These are phyloP conservation scores for Ophiocordyceps sinensis DNA, from an alignment of 2,329 filamentous ascomycete species.

Conservation along the genomic window DNA sequence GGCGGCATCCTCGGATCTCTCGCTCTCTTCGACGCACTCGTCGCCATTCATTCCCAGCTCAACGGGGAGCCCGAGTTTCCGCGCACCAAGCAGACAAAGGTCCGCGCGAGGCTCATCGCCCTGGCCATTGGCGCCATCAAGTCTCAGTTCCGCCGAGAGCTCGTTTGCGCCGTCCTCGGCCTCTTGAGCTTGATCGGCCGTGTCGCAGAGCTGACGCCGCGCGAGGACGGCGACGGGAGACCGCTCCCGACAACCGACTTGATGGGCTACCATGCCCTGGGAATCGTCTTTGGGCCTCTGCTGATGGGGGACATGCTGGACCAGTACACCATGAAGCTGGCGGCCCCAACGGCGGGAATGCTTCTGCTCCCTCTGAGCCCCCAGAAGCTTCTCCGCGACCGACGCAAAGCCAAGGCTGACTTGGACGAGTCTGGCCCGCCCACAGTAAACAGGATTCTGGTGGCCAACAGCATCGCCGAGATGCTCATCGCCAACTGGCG, in stretches of 20 bases:
- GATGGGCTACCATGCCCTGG: slow-evolving; percentile 50
- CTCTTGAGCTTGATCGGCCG: slow-evolving; percentile 47
- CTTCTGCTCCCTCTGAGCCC: slow-evolving; percentile 28
- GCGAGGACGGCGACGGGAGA: slow-evolving; percentile 35
- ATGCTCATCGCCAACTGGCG: slow-evolving; percentile 55
- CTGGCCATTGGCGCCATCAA: slow-evolving; percentile 44
- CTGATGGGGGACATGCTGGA: slow-evolving; percentile 43
- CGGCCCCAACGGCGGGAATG: slow-evolving; percentile 24
- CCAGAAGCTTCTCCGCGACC: slow-evolving; percentile 20
- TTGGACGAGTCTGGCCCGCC: slow-evolving; percentile 8
- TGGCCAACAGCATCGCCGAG: slow-evolving; percentile 45
- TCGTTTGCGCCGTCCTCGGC: slow-evolving; percentile 54
- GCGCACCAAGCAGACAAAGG: slow-evolving; percentile 37
- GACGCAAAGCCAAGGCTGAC: slow-evolving; percentile 7
- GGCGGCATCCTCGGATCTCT: slow-evolving; percentile 53
- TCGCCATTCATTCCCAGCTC: slow-evolving; percentile 44
- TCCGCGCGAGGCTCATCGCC: slow-evolving; percentile 51
- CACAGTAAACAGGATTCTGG: slow-evolving; percentile 38
- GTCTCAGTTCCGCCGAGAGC: slow-evolving; percentile 44
- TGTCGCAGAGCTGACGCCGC: slow-evolving; percentile 35
- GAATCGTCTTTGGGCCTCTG: slow-evolving; percentile 51
- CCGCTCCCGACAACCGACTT: slow-evolving; percentile 40
- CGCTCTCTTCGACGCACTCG: slow-evolving; percentile 44
- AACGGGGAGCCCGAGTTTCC: slow-evolving; percentile 35
- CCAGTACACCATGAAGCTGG: slow-evolving; percentile 32